These are phyloP conservation scores for Fraxinus americana DNA, from an alignment of 257 asterid genomes.

Conservation along the genomic window DNA sequence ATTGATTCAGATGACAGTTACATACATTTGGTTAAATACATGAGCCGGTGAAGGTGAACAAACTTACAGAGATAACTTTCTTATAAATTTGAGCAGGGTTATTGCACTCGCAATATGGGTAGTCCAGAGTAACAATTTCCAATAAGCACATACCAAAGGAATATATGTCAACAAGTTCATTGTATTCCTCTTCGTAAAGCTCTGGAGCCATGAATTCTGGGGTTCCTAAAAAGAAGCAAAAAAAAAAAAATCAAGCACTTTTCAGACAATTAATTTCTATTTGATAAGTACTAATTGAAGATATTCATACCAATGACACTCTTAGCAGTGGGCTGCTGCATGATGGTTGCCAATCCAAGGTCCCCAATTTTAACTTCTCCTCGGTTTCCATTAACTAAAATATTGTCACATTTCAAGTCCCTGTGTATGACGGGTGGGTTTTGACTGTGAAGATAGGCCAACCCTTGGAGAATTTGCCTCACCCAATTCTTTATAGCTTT, in stretches of 20 bases:
- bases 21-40: neutral
- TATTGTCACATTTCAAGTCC: conserved; percentile 40
- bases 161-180: conserved; percentile 74
- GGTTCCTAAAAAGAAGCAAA: conserved; percentile 32
- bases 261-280: neutral
- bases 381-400: conserved; percentile 33
- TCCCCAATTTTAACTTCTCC: conserved; percentile 42
- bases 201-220: conserved; percentile 88
- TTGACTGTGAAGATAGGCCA: conserved; percentile 29
- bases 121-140: conserved; percentile 76
- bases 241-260: neutral
- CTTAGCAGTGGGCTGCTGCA: conserved; percentile 20
- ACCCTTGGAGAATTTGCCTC: conserved; percentile 31
- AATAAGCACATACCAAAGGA: conserved; percentile 82
- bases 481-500: conserved; percentile 38
- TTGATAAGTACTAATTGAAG: neutral
- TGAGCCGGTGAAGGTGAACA: neutral
- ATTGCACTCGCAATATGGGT: conserved; percentile 78
- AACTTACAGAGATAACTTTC: conserved; percentile 68
- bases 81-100: conserved; percentile 75
- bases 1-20: neutral
- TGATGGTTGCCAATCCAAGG: conserved; percentile 38
- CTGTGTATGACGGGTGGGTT: conserved; percentile 33
- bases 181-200: conserved; percentile 80
- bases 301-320: conserved; percentile 34